Base-by-base conservation (phyloP, 2,329 filamentous ascomycete species). In the Dactylella cylindrospora region DNA sequence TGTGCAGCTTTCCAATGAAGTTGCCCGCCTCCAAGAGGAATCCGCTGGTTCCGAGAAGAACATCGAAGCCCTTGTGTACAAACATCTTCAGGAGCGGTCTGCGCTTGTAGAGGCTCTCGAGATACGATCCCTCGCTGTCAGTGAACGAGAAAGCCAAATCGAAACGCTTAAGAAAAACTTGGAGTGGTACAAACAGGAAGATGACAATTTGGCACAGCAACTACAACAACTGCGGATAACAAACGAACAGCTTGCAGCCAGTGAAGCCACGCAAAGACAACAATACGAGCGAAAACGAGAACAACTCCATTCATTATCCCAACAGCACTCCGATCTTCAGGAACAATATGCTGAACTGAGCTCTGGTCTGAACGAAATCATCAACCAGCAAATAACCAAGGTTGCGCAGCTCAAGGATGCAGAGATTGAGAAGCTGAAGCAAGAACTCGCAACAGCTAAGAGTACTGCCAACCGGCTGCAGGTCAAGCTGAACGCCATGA, bases 101-200 rank as follows among this genome's bases (percentile, higher is more conserved):
- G 70, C 74, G 0, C 70, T 77, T 20, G 71, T 72, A 44, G 78
- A 80, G 67, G 78, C 78, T 8, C 74, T 84, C 32, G 75, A 86
- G 61, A 80, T 82, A 71, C 81, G 84, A 70, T 82, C 86, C 67
- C 79, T 81, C 54, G 80, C 84, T 66, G 76, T 97, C 49, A 83
- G 84, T 51, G 87, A 95, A 70, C 88, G 88, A 68, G 89, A 96
- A 72, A 82, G 82, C 66, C 87, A 97, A 75, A 93, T 98, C 72
- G 85, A 88, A 67, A 80, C 84, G 68, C 81, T 96, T 67, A 86
- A 84, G 72, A 83, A 84, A 66, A 86, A 87, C 61, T 79, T 97
- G 55, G 82, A 86, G 64, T 87, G 84, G 72, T 78, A 95, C 66
- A 87, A 89, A 70, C 83, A 85, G 68, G 90, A 98, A 74, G 84